A percentile compares a stretch with the other conserved stretches of the same genome.
These are phyloP conservation scores for Paramarasmius palmivorus DNA, from an alignment of 1,284 basidiomycete genomes.

Conservation along the genomic window DNA sequence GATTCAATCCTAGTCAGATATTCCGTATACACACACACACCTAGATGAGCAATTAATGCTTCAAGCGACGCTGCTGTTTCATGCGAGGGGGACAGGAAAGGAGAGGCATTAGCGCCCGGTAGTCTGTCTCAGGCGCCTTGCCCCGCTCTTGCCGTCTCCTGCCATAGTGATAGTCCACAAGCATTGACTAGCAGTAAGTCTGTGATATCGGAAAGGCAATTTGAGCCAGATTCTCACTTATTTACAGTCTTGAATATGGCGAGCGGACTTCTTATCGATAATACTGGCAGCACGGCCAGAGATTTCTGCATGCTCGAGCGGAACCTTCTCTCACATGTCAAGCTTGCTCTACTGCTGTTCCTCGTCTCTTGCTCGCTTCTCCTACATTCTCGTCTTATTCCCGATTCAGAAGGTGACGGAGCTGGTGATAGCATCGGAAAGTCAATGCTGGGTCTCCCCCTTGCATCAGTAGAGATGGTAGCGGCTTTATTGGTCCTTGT, in stretches of 20 bases:
- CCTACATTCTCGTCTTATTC: slow-evolving; percentile 56
- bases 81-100: no score
- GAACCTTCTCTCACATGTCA: slow-evolving; percentile 67
- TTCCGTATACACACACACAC: no score
- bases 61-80: no score
- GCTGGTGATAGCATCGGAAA: slow-evolving; percentile 14
- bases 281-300: slow-evolving; percentile 53
- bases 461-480: slow-evolving; percentile 44
- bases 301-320: slow-evolving; percentile 78
- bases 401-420: slow-evolving; percentile 30
- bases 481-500: slow-evolving; percentile 55
- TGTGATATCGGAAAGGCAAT: no score
- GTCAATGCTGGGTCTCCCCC: slow-evolving; percentile 29
- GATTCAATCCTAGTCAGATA: no score
- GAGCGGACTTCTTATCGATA: slow-evolving; percentile 29
- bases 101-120: no score
- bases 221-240: no score
- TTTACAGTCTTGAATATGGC: background rate
- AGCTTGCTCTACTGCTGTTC: slow-evolving; percentile 62
- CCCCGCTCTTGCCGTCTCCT: no score
- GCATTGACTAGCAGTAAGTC: no score
- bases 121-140: no score
- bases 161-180: no score
- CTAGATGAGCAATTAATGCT: no score
- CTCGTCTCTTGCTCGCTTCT: slow-evolving; percentile 65